Base-by-base conservation (phyloP, 169 alveolate species). In the Plasmodium inui region DNA sequence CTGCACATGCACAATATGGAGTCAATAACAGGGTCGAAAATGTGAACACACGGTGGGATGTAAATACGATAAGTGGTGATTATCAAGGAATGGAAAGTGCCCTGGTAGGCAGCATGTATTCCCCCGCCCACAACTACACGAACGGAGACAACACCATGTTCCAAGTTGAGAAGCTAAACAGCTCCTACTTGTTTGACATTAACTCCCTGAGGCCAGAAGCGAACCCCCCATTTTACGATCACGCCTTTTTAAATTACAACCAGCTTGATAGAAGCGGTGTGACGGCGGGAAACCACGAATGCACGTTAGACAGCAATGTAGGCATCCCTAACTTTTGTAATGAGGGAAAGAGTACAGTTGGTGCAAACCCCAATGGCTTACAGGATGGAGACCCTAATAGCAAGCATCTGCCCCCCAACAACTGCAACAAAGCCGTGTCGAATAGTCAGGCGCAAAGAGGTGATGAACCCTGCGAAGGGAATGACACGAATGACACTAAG, bases 171-270 rank as follows among this genome's bases (percentile, higher is more conserved):
- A 78, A 74, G n/a, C 28, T 86, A 14, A 84, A 84, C 30, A 86
- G 71, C 80, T 86, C 93, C 14, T 76, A 50, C 80, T 10, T 86
- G 26, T 55, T 78, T 50, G 30, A 57, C 70, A 74, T 86, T 32
- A 86, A 86, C 46, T 26, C 93, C 9, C 14, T 86, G 34, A 74
- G 80, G 26, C 93, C 55, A 7, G 83, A 76, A 7, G 70, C 22
- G 26, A 74, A 50, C 41, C 7, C 93, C 30, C 70, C 82, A 26
- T n/a, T 84, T 70, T 37, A 26, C 34, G 34, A 84, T 44, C 22
- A 39, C 46, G n/a, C 82, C 12, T n/a, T 34, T 71, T 41, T 84
- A 71, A 84, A 84, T 73, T 84, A 84, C 57, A 84, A 84, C 46
- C 17, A 41, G 76, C 6, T 84, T 19, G 83, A 71, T 26, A 46